Evolutionary conservation across 225 moss, liverwort and hornwort species (phyloP), one percentile per base, ranked within the genome.

Genomic region (Pseudisothecium myosuroides): DNA sequence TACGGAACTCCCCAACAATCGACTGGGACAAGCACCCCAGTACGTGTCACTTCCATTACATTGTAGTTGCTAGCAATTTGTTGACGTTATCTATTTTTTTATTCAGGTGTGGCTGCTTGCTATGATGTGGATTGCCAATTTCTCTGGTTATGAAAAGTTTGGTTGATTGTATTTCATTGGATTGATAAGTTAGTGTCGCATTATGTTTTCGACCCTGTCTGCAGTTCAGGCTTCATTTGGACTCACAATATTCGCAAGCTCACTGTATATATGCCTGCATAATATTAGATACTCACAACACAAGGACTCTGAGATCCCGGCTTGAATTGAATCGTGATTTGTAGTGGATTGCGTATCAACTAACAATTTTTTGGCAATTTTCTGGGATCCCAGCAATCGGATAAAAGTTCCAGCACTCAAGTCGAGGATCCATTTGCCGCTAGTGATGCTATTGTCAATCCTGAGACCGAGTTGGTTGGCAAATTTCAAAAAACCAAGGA

Each of bases 391-490:
- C 95, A 95, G 91, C 94, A 95, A 93, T 88, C 92, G 39, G 96
- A 96, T 87, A 94, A 96, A 89, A 94, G 93, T 72, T 92, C 95
- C 72, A 95, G 83, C 82, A 92, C 94, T 63, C 96, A 94, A 59
- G 94, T 88, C 68, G 97, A 95, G 90, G 99, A 99, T 91, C 99
- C 99, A 39, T 99, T 99, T 93, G 99, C 97, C 86, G 99, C 99
- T 76, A 99, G 99, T 92, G 97, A 96, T 90, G 95, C 96, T 69
- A 94, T 99, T 65, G 95, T 96, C 87, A 96, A 96, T 86, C 99
- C 99, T 85, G 96, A 97, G 87, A 93, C 94, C 37, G 95, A 97
- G 89, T 95, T 99, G 74, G 96, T 94, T 76, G 97, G 97, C 60
- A 96, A 95, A 67, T 99, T 99, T 92, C 96, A 95, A 89, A 99